These are phyloP conservation scores for Nicotiana tomentosiformis DNA, from an alignment of 257 asterid species.

Conservation along the genomic window DNA sequence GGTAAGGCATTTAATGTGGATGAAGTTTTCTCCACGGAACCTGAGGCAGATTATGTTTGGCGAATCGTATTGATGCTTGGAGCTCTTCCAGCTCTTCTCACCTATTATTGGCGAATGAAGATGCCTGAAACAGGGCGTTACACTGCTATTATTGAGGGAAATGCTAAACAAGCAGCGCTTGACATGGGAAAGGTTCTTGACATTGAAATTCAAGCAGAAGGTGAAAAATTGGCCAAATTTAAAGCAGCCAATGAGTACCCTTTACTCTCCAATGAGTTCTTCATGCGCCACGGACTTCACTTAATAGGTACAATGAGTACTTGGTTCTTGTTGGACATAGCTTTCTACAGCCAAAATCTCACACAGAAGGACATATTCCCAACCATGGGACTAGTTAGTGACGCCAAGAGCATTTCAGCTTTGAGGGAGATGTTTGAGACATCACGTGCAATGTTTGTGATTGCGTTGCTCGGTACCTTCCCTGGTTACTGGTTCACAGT, in stretches of 20 bases:
- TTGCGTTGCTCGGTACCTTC: not conserved
- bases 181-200: slow-evolving; percentile 57
- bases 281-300: slow-evolving; percentile 37
- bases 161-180: slow-evolving; percentile 52
- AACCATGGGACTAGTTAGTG: slow-evolving; percentile 33
- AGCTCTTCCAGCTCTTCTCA: slow-evolving; percentile 54
- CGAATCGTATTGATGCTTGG: slow-evolving; percentile 62
- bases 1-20: slow-evolving; percentile 27
- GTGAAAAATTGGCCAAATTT: slow-evolving; percentile 26
- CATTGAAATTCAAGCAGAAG: slow-evolving; percentile 53
- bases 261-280: slow-evolving; percentile 29
- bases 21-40: slow-evolving; percentile 35
- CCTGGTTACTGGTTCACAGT: slow-evolving; percentile 8
- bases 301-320: slow-evolving; percentile 32
- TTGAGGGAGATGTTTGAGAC: slow-evolving; percentile 25
- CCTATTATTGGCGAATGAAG: slow-evolving; percentile 75
- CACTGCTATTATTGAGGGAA: slow-evolving; percentile 64
- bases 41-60: slow-evolving; percentile 61
- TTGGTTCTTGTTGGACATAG: slow-evolving; percentile 39
- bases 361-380: slow-evolving; percentile 43
- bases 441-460: not conserved
- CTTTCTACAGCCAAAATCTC: slow-evolving; percentile 39
- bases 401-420: slow-evolving; percentile 23
- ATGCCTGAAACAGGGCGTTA: slow-evolving; percentile 40
- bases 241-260: slow-evolving; percentile 25